Evolutionary conservation across 1,139 yeast species (phyloP).

Genomic region (Lodderomyces margitis): DNA sequence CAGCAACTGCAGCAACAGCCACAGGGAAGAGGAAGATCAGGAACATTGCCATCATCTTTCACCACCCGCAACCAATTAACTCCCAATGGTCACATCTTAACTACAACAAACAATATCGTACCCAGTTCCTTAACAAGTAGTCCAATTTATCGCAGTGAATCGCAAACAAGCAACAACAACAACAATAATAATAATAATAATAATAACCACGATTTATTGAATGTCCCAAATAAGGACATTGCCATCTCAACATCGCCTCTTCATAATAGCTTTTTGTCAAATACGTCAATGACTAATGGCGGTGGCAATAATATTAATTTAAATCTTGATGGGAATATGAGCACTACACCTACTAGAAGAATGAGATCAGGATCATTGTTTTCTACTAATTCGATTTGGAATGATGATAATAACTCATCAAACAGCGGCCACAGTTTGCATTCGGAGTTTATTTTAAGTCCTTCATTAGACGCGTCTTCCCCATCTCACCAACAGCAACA

Average conservation of each 20-base stretch:
- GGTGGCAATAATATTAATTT: neutral
- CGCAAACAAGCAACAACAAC: neutral
- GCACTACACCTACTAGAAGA: slow-evolving; percentile 18
- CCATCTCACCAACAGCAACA: slow-evolving; percentile 6
- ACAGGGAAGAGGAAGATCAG: slow-evolving; percentile 50
- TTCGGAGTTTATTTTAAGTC: slow-evolving; percentile 10
- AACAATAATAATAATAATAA: slow-evolving; percentile 1
- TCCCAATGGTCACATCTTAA: slow-evolving; percentile 6
- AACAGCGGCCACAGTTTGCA: slow-evolving; percentile 6
- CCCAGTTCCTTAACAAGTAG: slow-evolving; percentile 3
- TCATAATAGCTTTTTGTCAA: neutral
- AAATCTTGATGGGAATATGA: neutral
- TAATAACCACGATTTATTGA: slow-evolving; percentile 1
- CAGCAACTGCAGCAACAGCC: slow-evolving; percentile 9
- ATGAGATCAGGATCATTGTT: slow-evolving; percentile 47
- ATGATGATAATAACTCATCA: slow-evolving; percentile 29
- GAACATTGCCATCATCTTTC: slow-evolving; percentile 53
- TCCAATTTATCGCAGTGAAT: slow-evolving; percentile 2
- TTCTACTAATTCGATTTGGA: slow-evolving; percentile 48
- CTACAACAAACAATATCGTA: neutral
- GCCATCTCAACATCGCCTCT: slow-evolving; percentile 3
- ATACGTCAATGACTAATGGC: neutral
- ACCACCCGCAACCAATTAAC: slow-evolving; percentile 13
- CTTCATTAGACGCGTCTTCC: slow-evolving; percentile 8
- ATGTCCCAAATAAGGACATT: slow-evolving; percentile 3